Evolutionary conservation across 228 moss, liverwort and hornwort genomes (phyloP), one percentile per base, ranked within the genome.

Genomic region (Sphagnum fallax): DNA sequence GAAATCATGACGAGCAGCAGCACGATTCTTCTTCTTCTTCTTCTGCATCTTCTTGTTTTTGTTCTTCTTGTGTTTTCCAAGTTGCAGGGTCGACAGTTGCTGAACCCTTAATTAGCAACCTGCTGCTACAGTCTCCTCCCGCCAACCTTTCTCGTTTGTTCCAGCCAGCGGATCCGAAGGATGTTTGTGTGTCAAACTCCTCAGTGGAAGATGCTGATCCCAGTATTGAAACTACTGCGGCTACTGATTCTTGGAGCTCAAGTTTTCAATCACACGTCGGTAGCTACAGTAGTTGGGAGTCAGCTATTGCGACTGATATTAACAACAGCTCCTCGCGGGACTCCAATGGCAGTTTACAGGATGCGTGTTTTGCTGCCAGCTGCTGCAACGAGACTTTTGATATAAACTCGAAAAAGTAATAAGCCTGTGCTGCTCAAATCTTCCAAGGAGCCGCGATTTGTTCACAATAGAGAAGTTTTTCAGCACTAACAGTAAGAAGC

Each of bases 391-490:
- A 32, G 32, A 32, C 32, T 32, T 32, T 32, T 32, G 2, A 32
- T 32, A 32, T 32, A 32, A 32, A 32, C 2, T 32, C 32, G 80
- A 80, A 51, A 62, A 75, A 69, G 32, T 32, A 32, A 32, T 32
- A 32, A 32, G 32, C 32, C 32, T 32, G 32, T 32, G 32, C 32
- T 32, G 32, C 32, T 32, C 32, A 32, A 32, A 32, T 32, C 32
- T 32, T 32, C 32, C 32, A 32, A 32, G 32, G 32, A 32, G 32
- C 32, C 32, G 32, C 32, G 2, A 32, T 83, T 83, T 62, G 71
- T 86, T 5, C 86, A 86, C 74, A 86, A 86, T 70, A 75, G 86
- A 6, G 86, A 86, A 70, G 86, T 86, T 62, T 62, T 86, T 82
- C 68, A 83, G 83, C 67, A 80, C 86, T n/a, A 67, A 86, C 13